Percentiles rank a stretch among this genome's conserved stretches.
Evolutionary conservation across 805 yeast species (phyloP).

Genomic region (Starmerella davenportii): DNA sequence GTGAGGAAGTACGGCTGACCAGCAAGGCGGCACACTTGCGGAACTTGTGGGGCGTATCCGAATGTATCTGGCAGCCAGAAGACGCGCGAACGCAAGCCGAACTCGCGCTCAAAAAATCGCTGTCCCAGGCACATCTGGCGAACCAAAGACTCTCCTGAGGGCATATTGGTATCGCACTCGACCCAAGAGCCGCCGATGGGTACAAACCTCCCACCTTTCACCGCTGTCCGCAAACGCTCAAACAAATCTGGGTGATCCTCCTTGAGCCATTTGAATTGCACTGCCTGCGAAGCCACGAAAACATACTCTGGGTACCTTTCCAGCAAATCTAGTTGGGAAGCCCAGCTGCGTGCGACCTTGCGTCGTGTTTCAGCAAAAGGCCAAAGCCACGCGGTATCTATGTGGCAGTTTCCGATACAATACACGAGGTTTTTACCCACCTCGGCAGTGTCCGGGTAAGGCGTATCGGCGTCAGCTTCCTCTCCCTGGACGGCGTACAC

Average conservation of each 20-base stretch:
- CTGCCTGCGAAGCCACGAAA: constrained; percentile 91
- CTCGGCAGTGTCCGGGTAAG: constrained; percentile 9
- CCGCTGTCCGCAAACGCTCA: constrained; percentile 39
- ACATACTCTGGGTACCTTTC: constrained; percentile 82
- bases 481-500: constrained; percentile 29
- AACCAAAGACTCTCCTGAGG: constrained; percentile 78
- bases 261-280: constrained; percentile 83
- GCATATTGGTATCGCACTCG: constrained; percentile 89
- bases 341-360: constrained; percentile 87
- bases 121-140: constrained; percentile 87
- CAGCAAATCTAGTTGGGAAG: constrained; percentile 70
- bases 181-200: constrained; percentile 98
- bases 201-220: constrained; percentile 54
- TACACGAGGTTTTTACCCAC: constrained; percentile 31
- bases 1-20: constrained; percentile 75
- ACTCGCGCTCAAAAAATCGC: constrained; percentile 59
- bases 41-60: constrained; percentile 89
- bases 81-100: constrained; percentile 54
- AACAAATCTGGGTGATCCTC: constrained; percentile 73
- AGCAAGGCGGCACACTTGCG: constrained; percentile 77
- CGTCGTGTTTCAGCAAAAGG: constrained; percentile 95
- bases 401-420: constrained; percentile 89
- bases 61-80: constrained; percentile 97
- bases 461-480: constrained; percentile 16
- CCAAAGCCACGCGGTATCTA: constrained; percentile 98